Evolutionary conservation across 2,329 filamentous ascomycete species (phyloP).

Genomic region (Pyrenochaeta sp.): DNA sequence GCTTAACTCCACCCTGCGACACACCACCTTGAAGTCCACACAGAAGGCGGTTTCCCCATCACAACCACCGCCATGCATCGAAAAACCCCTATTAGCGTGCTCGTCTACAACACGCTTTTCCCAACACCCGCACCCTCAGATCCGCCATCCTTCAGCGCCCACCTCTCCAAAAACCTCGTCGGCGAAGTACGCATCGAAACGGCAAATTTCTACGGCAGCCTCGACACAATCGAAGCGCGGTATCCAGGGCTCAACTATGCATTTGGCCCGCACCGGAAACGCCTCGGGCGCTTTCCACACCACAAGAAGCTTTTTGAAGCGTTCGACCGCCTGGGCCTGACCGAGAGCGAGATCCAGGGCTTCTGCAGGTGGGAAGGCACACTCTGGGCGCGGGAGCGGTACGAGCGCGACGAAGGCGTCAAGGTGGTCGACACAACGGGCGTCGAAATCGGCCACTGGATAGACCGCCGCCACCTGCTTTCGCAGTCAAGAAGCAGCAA

Average conservation of each 20-base stretch:
- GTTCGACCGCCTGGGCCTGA: slow-evolving; percentile 74
- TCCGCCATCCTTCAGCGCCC: slow-evolving; percentile 73
- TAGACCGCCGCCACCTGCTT: slow-evolving; percentile 49
- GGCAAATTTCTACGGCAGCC: slow-evolving; percentile 78
- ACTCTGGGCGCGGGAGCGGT: slow-evolving; percentile 81
- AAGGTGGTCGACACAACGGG: slow-evolving; percentile 74
- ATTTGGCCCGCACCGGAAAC: slow-evolving; percentile 74
- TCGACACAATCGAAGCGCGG: slow-evolving; percentile 80
- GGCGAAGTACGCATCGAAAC: slow-evolving; percentile 82
- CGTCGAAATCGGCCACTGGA: slow-evolving; percentile 71
- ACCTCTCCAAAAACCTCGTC: slow-evolving; percentile 75
- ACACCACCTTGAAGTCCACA: slow-evolving; percentile 6
- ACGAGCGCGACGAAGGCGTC: slow-evolving; percentile 76
- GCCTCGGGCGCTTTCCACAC: slow-evolving; percentile 79
- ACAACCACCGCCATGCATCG: slow-evolving; percentile 71
- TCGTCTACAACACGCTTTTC: slow-evolving; percentile 78
- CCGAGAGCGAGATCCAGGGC: slow-evolving; percentile 71
- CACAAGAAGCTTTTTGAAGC: slow-evolving; percentile 78
- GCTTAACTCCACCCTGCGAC: background rate
- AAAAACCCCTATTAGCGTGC: slow-evolving; percentile 70
- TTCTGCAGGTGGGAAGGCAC: slow-evolving; percentile 86
- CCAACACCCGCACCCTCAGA: slow-evolving; percentile 72
- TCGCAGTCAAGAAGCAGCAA: slow-evolving; percentile 14
- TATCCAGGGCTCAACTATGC: slow-evolving; percentile 84
- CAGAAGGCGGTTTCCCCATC: too few relatives aligned